Percentiles rank a stretch among this genome's conserved stretches.
phyloP scores from a whole-genome alignment of 2,329 filamentous ascomycete species.

The Paracorniculantispora psalliotae region DNA sequence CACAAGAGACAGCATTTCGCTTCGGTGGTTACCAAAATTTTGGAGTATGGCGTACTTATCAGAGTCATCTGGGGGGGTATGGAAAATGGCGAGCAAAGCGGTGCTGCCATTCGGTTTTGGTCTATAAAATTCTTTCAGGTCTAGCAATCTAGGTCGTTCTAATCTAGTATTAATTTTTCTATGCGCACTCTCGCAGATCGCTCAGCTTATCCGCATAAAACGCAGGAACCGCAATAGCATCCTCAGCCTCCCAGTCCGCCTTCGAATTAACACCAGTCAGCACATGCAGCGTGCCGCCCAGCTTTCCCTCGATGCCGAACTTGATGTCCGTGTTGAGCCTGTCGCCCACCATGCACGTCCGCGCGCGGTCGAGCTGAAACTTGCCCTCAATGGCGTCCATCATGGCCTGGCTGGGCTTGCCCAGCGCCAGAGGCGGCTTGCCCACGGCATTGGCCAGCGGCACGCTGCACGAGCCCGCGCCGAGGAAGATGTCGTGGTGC shows the following conservation, averaged over 20 bases:
- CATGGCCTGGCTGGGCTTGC: conserved; percentile 97
- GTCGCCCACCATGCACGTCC: conserved; percentile 95
- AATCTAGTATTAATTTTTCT: background rate
- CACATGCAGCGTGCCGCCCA: conserved; percentile 88
- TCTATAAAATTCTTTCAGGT: background rate
- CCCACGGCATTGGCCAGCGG: conserved; percentile 70
- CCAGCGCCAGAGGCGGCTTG: conserved; percentile 69
- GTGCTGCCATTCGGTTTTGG: background rate
- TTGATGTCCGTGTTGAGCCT: conserved; percentile 91
- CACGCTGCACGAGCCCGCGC: conserved; percentile 77
- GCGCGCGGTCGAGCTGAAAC: conserved; percentile 77
- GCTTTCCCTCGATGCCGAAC: conserved; percentile 84
- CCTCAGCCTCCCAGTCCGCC: conserved; percentile 71
- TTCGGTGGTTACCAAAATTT: background rate
- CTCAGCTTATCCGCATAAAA: conserved; percentile 83
- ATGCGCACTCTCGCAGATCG: conserved; percentile 52
- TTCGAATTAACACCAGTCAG: conserved; percentile 85
- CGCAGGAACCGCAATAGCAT: conserved; percentile 64
- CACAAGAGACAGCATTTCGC: background rate
- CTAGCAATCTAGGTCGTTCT: conserved; percentile 5
- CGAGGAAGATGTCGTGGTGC: conserved; percentile 79
- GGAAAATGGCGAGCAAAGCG: background rate
- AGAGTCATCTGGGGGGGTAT: background rate
- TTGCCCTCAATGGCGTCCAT: conserved; percentile 98
- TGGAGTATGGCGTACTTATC: background rate